A percentile compares a stretch with the other conserved stretches of the same genome.
These are phyloP conservation scores for Acanthamoeba castellanii DNA, from an alignment of 208 protist genomes.

Conservation along the genomic window DNA sequence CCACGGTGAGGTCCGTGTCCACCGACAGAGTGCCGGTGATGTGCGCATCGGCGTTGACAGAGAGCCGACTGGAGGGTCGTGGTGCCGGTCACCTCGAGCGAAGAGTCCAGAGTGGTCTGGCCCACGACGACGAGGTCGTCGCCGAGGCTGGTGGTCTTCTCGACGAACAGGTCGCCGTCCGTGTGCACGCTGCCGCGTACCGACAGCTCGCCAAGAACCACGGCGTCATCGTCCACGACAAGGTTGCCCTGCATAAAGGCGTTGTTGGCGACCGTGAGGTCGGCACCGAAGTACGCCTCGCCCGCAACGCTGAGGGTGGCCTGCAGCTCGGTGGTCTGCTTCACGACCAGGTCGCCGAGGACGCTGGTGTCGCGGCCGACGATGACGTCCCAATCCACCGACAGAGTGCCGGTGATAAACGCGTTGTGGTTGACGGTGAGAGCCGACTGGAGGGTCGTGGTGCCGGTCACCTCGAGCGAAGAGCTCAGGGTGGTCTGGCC, in stretches of 20 bases:
- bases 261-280: background rate
- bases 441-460: background rate
- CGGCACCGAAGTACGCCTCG: background rate
- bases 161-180: background rate
- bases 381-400: background rate
- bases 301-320: background rate
- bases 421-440: background rate
- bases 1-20: background rate
- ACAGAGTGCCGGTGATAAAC: background rate
- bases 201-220: background rate
- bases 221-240: background rate
- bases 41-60: background rate
- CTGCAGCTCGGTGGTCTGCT: background rate
- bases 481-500: background rate
- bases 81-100: background rate
- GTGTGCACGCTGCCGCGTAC: background rate
- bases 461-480: background rate
- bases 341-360: background rate
- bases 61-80: background rate
- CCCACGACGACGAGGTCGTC: background rate
- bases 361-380: background rate
- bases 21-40: background rate
- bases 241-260: background rate
- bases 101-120: background rate
- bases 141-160: constrained; percentile 14